Conservation (phyloP, 352 stramenopile genomes). For the Phytophthora gonapodyides region DNA sequence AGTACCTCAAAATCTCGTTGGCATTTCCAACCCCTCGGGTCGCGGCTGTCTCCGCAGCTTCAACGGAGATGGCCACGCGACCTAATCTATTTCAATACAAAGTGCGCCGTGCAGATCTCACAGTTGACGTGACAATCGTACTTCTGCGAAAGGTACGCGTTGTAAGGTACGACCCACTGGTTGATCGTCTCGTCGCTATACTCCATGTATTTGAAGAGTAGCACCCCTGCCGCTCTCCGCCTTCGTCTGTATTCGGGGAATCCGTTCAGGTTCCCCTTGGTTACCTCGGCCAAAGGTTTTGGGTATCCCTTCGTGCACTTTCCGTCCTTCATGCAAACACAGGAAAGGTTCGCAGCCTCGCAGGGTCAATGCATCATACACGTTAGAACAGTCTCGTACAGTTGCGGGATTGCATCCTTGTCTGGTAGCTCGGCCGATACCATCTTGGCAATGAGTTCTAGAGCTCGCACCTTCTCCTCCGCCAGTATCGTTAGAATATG, state of each 20-base stretch:
- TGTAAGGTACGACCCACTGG: slow-evolving; percentile 62
- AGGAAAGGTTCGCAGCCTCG: not conserved
- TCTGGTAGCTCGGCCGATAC: slow-evolving; percentile 33
- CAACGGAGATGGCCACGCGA: too few species aligned
- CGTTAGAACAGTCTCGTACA: slow-evolving; percentile 18
- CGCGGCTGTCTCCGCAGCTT: too few species aligned
- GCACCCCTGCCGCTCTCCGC: not conserved
- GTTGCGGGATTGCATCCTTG: not conserved
- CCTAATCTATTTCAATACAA: slow-evolving; percentile 57
- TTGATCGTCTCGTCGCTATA: slow-evolving; percentile 34
- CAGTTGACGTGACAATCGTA: slow-evolving; percentile 72
- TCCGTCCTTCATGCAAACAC: slow-evolving; percentile 26
- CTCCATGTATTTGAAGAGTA: not conserved
- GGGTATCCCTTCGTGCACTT: slow-evolving; percentile 35
- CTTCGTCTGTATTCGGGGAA: slow-evolving; percentile 3
- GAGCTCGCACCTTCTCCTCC: slow-evolving; percentile 22
- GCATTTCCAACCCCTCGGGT: slow-evolving; percentile 45
- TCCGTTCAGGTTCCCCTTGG: not conserved
- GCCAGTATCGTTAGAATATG: slow-evolving; percentile 56
- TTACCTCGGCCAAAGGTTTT: slow-evolving; percentile 18
- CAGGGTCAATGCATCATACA: slow-evolving; percentile 25
- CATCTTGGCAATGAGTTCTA: slow-evolving; percentile 14
- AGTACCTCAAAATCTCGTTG: slow-evolving; percentile 38
- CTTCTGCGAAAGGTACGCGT: slow-evolving; percentile 50
- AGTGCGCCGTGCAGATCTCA: slow-evolving; percentile 36